Evolutionary conservation across 805 yeast species (phyloP), one percentile per base, ranked within the genome.

Genomic region (Ogataea methylovora): DNA sequence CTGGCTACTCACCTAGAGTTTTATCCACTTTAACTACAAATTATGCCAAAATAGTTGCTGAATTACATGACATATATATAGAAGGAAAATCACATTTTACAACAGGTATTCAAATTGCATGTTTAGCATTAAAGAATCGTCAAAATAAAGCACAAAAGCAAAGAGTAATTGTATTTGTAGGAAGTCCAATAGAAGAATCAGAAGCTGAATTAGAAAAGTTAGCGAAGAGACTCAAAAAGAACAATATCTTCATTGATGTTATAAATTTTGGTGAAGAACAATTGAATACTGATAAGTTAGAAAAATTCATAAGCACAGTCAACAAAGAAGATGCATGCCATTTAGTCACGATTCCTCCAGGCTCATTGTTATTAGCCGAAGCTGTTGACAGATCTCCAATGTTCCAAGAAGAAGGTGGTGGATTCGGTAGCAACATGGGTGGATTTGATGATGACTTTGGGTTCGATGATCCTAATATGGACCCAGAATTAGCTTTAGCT

Each of bases 401-500:
- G 33, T 70, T 86, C 43, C 65, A 69, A 29, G 78, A 78, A 36
- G 86, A 76, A 36, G 84, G 82, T 10, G 61, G 55, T 27, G 72
- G 61, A 15, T 73, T 67, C 10, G 71, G 63, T 32, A 20, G 33
- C n/a, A 8, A 6, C n/a, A 7, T 7, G 8, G 48, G 35, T 11
- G 66, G 60, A 18, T 54, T 44, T 12, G 71, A 59, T 19, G 70
- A 66, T 39, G 71, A 65, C 32, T 76, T 76, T 60, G 85, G 78
- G 37, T 70, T 80, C 51, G 75, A 74, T 26, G 97, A 90, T 59
- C 90, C 95, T 22, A 78, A 79, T 45, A 82, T 86, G 77, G 98
- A 92, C 51, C 97, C 97, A 22, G 98, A 92, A 60, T 73, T 92
- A 54, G 98, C 97, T 0, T 69, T 92, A 68, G 98, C 97, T 1